Evolutionary conservation across 768 basidiomycete species (phyloP).

Genomic region (Boletus eberwhitei): DNA sequence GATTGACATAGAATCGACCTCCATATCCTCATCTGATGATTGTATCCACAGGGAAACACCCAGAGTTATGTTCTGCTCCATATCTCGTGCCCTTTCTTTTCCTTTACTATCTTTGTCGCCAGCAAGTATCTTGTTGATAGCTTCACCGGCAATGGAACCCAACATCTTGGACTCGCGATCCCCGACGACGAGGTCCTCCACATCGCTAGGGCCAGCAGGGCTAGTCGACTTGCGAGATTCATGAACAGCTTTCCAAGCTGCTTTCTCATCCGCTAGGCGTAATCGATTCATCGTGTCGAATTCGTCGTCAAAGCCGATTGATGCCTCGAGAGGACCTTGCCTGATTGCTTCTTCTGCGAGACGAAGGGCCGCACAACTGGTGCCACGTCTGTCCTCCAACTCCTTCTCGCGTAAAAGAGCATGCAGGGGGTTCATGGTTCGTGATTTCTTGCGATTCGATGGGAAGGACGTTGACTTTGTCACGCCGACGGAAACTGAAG

Average conservation of each 20-base stretch:
- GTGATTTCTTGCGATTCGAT: constrained; percentile 18
- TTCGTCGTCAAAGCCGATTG: constrained; percentile 12
- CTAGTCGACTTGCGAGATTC: constrained; percentile 21
- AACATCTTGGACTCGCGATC: constrained; percentile 30
- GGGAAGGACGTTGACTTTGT: neutral
- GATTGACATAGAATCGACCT: constrained; percentile 12
- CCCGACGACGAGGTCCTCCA: constrained; percentile 37
- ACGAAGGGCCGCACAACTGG: constrained; percentile 40
- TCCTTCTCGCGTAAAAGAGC: constrained; percentile 54
- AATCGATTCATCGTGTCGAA: constrained; percentile 15
- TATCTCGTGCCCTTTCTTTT: constrained; percentile 27
- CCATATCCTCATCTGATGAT: constrained; percentile 19
- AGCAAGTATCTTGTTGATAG: constrained; percentile 43
- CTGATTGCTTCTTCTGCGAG: constrained; percentile 43
- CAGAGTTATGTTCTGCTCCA: constrained; percentile 13
- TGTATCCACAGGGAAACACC: constrained; percentile 34
- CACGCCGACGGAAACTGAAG: neutral
- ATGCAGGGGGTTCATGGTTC: constrained; percentile 48
- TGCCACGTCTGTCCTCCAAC: constrained; percentile 28
- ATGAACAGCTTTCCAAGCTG: constrained; percentile 38
- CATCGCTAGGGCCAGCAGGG: constrained; percentile 9
- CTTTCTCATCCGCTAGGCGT: constrained; percentile 36
- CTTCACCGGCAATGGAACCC: constrained; percentile 36
- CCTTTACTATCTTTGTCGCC: constrained; percentile 35
- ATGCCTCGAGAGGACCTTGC: constrained; percentile 29